Evolutionary conservation across 148 eudicot genomes (phyloP).

Genomic region (Nepenthes gracilis): DNA sequence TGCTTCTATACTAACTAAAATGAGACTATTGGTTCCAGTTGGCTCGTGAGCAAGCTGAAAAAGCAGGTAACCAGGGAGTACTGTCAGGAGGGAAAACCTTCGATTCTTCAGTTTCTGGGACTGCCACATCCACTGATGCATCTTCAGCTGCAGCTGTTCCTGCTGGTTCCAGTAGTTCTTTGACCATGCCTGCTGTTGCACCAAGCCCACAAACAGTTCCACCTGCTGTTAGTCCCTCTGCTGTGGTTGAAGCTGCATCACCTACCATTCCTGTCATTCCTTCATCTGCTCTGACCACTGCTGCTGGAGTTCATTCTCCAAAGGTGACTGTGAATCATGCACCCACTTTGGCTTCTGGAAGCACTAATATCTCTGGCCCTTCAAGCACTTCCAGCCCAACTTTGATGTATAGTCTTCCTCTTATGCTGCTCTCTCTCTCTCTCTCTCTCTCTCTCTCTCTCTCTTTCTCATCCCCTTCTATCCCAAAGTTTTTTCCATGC

Average conservation of each 20-base stretch:
- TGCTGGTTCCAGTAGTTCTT: conserved; percentile 25
- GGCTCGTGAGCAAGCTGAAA: conserved; percentile 89
- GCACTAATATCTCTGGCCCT: conserved; percentile 19
- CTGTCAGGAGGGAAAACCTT: conserved; percentile 17
- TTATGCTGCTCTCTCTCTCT: conserved; percentile 2
- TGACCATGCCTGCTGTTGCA: conserved; percentile 24
- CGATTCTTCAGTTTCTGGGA: conserved; percentile 15
- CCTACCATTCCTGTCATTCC: conserved; percentile 21
- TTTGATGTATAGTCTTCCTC: conserved; percentile 25
- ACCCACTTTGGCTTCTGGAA: conserved; percentile 32
- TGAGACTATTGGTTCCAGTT: conserved; percentile 26
- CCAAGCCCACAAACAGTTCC: conserved; percentile 42
- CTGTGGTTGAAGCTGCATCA: conserved; percentile 29
- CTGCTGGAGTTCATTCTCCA: conserved; percentile 21
- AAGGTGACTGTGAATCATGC: conserved; percentile 22
- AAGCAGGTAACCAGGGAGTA: conserved; percentile 31
- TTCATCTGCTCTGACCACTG: conserved; percentile 15
- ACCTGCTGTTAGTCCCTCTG: conserved; percentile 35
- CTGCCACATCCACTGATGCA: conserved; percentile 32
- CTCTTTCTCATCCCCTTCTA: neutral
- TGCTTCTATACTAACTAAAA: neutral
- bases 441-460: conserved; percentile 3
- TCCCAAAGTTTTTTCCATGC: neutral
- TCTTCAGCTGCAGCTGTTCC: conserved; percentile 23
- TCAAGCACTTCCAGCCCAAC: conserved; percentile 12